Evolutionary conservation across 2,329 filamentous ascomycete species (phyloP).

Genomic region (Pezicula neosporulosa): DNA sequence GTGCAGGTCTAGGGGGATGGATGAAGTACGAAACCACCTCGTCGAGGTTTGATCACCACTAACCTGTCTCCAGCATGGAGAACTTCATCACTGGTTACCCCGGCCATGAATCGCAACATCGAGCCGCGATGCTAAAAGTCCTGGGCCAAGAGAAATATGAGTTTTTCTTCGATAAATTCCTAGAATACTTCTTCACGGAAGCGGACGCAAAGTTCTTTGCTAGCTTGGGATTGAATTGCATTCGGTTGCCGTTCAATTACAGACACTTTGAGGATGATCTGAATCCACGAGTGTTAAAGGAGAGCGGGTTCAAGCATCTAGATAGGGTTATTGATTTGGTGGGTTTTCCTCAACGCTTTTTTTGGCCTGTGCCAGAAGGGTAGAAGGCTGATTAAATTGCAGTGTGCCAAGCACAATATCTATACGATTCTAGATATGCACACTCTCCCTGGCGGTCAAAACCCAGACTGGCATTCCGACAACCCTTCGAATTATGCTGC

Average conservation of each 20-base stretch:
- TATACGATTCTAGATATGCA: constrained; percentile 50
- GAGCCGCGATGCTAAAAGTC: constrained; percentile 45
- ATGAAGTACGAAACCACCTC: constrained; percentile 28
- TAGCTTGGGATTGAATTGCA: constrained; percentile 49
- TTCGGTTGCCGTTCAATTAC: constrained; percentile 57
- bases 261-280: constrained; percentile 46
- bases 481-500: constrained; percentile 40
- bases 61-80: constrained; percentile 37
- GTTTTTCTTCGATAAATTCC: constrained; percentile 53
- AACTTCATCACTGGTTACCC: constrained; percentile 60
- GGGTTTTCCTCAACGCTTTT: constrained; percentile 2
- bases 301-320: constrained; percentile 42
- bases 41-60: not conserved
- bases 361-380: not conserved
- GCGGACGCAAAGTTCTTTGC: constrained; percentile 53
- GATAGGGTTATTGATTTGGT: constrained; percentile 41
- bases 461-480: constrained; percentile 48
- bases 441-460: constrained; percentile 44
- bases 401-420: constrained; percentile 37
- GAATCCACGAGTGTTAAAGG: constrained; percentile 41
- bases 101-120: constrained; percentile 53
- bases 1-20: constrained; percentile 37
- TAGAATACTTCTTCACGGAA: constrained; percentile 55
- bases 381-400: not conserved
- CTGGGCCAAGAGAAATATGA: constrained; percentile 51